Conservation (phyloP, 2,329 filamentous ascomycete genomes). For the Colletotrichum lupini region DNA sequence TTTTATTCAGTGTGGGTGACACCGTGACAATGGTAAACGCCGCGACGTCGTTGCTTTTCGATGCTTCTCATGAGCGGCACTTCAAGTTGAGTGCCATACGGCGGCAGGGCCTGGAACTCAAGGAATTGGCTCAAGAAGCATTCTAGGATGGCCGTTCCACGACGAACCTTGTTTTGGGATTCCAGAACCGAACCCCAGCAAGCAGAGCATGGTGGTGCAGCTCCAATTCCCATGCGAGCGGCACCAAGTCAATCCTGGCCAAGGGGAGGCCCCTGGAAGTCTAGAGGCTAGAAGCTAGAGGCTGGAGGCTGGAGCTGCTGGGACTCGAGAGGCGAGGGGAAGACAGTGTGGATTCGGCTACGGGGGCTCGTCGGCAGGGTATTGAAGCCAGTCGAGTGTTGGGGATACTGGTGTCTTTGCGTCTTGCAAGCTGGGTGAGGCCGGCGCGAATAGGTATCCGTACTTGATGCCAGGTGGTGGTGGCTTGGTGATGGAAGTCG, state of each 20-base stretch:
- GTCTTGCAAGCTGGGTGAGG: background rate
- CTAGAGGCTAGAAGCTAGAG: background rate
- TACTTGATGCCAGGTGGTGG: too few relatives aligned
- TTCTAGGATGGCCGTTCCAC: conserved; percentile 11
- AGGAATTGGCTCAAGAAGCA: background rate
- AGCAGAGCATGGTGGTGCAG: background rate
- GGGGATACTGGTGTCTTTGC: background rate
- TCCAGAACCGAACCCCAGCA: conserved; percentile 19
- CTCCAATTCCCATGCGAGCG: conserved; percentile 20
- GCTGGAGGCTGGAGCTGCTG: background rate
- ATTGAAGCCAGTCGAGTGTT: background rate
- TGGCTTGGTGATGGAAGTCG: background rate
- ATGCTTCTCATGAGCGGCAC: background rate
- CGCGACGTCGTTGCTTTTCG: background rate
- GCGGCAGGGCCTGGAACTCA: background rate
- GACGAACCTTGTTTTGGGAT: conserved; percentile 4
- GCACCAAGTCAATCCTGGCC: conserved; percentile 6
- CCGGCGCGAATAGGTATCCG: background rate
- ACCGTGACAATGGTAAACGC: background rate
- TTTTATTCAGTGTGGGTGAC: background rate
- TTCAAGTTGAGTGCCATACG: conserved; percentile 5
- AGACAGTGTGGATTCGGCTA: background rate
- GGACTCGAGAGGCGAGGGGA: conserved; percentile 12
- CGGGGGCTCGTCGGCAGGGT: background rate
- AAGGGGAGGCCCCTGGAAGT: conserved; percentile 4